Base-by-base conservation (phyloP, 225 moss, liverwort and hornwort genomes). In the Bryum argenteum region DNA sequence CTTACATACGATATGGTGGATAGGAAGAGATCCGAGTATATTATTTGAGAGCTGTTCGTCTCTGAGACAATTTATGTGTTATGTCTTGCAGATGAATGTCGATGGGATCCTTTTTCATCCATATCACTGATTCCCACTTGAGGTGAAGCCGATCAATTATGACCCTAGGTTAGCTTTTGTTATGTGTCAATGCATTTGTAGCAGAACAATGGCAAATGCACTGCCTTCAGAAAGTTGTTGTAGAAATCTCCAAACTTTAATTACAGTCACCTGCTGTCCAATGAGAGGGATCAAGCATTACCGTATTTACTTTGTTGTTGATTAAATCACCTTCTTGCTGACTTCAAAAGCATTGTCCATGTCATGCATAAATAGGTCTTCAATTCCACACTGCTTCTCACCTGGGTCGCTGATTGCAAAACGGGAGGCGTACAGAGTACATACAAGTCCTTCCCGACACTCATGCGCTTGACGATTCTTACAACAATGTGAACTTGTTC, bases 11-110 rank as follows among this genome's bases (percentile, higher is more conserved):
- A 12, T 16, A 52, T 58, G 8, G 52, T 28, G 43, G 63, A 41
- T 67, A 53, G 38, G 20, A 62, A 59, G 3, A 45, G 57, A 59
- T 75, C 20, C 8, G 26, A 64, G 33, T 51, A 0, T 57, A 47
- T 60, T 21, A 9, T n/a, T 70, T 41, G 50, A 63, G 44, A 1
- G 47, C 59, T 60, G 37, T 47, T 57, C 58, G 9, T 18, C 48
- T 65, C 50, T 63, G 20, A 78, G 60, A 54, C 45, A 52, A 20
- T 26, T 28, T 2, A 28, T 65, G 38, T 37, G 22, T 51, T 43
- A 11, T 53, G 54, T 41, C 24, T 60, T 33, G 72, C 72, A 73
- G 69, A 69, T 79, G 45, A 75, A 63, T 65, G 45, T 33, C 47
- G 24, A 1, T 1, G 65, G 60, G 65, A n/a, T 69, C 56, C 43